These are phyloP conservation scores for Ajuga chamaepitys DNA, from an alignment of 257 asterid species.

Conservation along the genomic window DNA sequence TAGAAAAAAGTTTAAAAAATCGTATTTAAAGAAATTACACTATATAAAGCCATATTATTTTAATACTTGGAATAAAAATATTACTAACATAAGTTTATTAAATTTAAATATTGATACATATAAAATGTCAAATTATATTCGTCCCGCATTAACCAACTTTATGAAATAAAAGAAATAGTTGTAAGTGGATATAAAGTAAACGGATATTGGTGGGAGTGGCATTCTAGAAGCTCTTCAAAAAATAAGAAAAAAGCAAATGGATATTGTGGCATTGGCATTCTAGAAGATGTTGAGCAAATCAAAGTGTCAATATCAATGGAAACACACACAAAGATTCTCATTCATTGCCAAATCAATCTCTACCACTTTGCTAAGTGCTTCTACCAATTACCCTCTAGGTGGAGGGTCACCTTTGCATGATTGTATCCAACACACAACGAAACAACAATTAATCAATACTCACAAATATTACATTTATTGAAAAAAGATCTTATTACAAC, in stretches of 20 bases:
- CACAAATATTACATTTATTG: background rate
- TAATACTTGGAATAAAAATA: no score
- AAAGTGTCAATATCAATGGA: constrained; percentile 1
- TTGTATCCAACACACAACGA: constrained; percentile 20
- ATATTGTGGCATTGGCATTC: background rate
- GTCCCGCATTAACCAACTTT: no score
- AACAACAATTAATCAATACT: background rate
- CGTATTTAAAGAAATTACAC: no score
- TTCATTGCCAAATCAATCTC: constrained; percentile 13
- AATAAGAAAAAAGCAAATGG: background rate
- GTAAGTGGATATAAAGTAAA: no score
- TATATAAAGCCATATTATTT: no score
- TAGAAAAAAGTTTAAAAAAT: no score
- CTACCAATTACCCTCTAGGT: constrained; percentile 24
- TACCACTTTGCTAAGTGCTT: constrained; percentile 21
- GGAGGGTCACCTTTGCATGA: constrained; percentile 13
- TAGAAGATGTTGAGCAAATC: background rate
- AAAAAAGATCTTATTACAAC: constrained; percentile 10
- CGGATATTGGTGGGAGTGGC: no score
- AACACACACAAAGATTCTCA: constrained; percentile 3
- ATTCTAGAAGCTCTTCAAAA: no score
- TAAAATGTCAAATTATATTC: no score
- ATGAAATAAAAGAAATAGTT: no score
- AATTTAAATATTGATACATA: no score
- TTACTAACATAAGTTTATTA: no score